Evolutionary conservation across 2,329 filamentous ascomycete genomes (phyloP).

Genomic region (Penicillium brasilianum): DNA sequence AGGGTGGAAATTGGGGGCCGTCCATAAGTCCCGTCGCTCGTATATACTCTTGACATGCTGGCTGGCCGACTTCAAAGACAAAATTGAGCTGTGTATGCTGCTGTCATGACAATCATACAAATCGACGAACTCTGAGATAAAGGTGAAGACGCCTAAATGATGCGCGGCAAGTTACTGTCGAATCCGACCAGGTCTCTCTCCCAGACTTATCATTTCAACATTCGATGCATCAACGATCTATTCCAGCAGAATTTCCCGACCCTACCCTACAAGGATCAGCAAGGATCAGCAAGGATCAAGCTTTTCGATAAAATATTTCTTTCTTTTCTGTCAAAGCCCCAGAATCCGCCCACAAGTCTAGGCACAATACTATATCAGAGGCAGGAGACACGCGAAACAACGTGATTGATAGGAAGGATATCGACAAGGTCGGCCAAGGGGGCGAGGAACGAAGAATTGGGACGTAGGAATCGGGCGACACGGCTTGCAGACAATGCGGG

Average conservation of each 20-base stretch:
- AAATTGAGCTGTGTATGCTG: background rate
- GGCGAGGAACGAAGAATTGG: slow-evolving; percentile 14
- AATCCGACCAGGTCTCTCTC: background rate
- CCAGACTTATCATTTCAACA: background rate
- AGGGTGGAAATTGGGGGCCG: background rate
- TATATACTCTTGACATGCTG: background rate
- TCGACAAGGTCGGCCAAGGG: slow-evolving; percentile 22
- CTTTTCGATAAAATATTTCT: slow-evolving; percentile 19
- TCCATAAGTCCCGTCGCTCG: background rate
- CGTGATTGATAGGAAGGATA: slow-evolving; percentile 23
- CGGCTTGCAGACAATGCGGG: slow-evolving; percentile 31
- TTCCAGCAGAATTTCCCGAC: background rate
- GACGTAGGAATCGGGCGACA: slow-evolving; percentile 13
- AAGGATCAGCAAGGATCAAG: background rate
- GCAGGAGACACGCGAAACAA: slow-evolving; percentile 22
- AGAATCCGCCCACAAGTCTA: slow-evolving; percentile 31
- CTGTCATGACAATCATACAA: background rate
- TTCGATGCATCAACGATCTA: background rate
- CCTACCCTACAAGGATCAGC: background rate
- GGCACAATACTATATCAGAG: slow-evolving; percentile 27
- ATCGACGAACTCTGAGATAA: background rate
- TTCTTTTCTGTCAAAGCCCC: slow-evolving; percentile 30
- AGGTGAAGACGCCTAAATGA: no score
- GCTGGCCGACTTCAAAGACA: background rate
- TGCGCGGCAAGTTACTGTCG: background rate